phyloP scores from a whole-genome alignment of 805 yeast genomes.

The Cyberlindnera americana region DNA sequence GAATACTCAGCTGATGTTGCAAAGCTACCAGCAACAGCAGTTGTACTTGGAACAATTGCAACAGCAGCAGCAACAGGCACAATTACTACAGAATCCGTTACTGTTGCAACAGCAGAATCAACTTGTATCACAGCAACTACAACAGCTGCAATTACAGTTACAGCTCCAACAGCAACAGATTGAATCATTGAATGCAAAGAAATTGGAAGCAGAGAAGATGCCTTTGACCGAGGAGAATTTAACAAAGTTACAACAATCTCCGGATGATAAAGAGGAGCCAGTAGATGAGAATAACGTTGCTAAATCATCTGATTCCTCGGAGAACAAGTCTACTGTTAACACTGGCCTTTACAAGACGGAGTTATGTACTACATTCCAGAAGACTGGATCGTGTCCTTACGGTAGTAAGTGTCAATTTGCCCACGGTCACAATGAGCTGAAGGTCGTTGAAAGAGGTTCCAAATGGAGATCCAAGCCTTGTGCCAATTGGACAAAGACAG shows the following conservation, averaged over 20 bases:
- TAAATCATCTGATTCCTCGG: slow-evolving; percentile 11
- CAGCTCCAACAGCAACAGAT: slow-evolving; percentile 29
- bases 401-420: slow-evolving; percentile 94
- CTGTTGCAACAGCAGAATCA: slow-evolving; percentile 27
- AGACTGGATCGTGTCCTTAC: slow-evolving; percentile 74
- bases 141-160: slow-evolving; percentile 27
- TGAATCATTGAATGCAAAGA: slow-evolving; percentile 27
- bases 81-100: slow-evolving; percentile 21
- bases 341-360: slow-evolving; percentile 86
- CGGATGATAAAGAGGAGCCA: slow-evolving; percentile 3
- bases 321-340: slow-evolving; percentile 26
- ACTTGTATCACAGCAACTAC: slow-evolving; percentile 25
- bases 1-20: slow-evolving; percentile 17
- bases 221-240: slow-evolving; percentile 26
- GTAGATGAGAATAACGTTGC: background rate
- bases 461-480: slow-evolving; percentile 93
- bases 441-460: slow-evolving; percentile 64
- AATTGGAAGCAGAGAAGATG: slow-evolving; percentile 13
- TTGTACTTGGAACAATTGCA: slow-evolving; percentile 20
- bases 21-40: slow-evolving; percentile 24
- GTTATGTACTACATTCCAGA: slow-evolving; percentile 74
- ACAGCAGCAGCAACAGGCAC: slow-evolving; percentile 19
- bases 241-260: slow-evolving; percentile 18
- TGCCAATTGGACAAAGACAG: slow-evolving; percentile 79
- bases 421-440: slow-evolving; percentile 78